Conservation (phyloP, 2,329 filamentous ascomycete genomes). For the Eurotiales sp. region DNA sequence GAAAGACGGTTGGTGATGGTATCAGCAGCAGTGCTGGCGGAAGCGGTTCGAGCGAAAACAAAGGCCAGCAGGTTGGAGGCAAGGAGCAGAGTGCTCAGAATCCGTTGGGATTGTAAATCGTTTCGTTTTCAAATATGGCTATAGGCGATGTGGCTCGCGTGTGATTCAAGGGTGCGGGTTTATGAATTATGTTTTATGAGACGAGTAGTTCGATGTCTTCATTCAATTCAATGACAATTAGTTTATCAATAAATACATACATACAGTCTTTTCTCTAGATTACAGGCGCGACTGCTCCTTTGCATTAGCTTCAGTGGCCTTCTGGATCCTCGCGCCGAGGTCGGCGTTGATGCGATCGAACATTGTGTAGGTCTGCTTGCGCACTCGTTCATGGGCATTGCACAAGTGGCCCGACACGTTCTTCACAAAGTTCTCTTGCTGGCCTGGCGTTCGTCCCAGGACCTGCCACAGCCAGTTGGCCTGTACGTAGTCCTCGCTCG, state of each 20-base stretch:
- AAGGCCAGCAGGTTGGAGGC: constrained; percentile 11
- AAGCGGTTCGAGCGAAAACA: background rate
- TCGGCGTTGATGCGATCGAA: constrained; percentile 54
- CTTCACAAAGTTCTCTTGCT: constrained; percentile 59
- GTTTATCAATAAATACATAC: background rate
- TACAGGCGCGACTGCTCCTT: constrained; percentile 28
- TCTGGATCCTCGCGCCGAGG: constrained; percentile 52
- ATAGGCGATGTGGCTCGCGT: too few relatives aligned
- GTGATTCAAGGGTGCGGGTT: too few relatives aligned
- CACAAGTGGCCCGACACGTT: constrained; percentile 58
- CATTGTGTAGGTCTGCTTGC: constrained; percentile 59
- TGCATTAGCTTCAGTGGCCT: constrained; percentile 47
- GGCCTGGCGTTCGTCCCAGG: constrained; percentile 45
- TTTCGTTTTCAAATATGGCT: too few relatives aligned
- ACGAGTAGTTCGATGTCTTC: background rate
- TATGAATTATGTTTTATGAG: too few relatives aligned
- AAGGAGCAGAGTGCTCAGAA: constrained; percentile 22
- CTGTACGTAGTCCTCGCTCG: constrained; percentile 44
- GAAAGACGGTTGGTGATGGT: constrained; percentile 23
- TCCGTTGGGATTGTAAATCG: constrained; percentile 21
- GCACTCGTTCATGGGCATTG: constrained; percentile 52
- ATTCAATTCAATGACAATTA: background rate
- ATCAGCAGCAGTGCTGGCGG: constrained; percentile 10
- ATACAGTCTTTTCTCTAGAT: background rate
- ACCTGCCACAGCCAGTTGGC: constrained; percentile 43